A percentile compares a stretch with the other conserved stretches of the same genome.
Conservation (phyloP, 2,329 filamentous ascomycete species). For the Mycosphaerella sp. region DNA sequence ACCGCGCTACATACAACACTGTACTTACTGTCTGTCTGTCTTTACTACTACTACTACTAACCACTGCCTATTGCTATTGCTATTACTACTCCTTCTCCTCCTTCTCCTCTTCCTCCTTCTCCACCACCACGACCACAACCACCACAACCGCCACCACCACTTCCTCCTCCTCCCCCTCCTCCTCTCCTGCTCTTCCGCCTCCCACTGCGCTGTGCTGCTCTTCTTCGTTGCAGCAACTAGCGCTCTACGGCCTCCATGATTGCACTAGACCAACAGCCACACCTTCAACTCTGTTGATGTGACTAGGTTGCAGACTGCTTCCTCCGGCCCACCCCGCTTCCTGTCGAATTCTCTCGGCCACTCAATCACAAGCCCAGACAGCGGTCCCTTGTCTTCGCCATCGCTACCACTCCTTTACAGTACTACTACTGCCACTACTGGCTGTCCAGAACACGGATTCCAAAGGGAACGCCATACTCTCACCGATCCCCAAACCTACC, state of each 20-base stretch:
- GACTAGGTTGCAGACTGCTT: too few species aligned
- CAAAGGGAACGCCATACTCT: constrained; percentile 8
- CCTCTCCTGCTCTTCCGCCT: too few species aligned
- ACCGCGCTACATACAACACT: too few species aligned
- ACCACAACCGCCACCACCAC: neutral
- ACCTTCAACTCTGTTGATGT: too few species aligned
- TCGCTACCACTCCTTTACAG: constrained; percentile 12
- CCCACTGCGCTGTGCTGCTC: too few species aligned
- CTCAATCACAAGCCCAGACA: constrained; percentile 5
- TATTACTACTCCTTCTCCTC: neutral
- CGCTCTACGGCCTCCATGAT: too few species aligned
- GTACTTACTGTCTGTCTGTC: too few species aligned
- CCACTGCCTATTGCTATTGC: neutral
- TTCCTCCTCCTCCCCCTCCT: too few species aligned
- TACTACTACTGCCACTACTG: constrained; percentile 5
- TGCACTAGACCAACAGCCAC: too few species aligned
- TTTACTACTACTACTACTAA: neutral
- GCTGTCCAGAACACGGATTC: constrained; percentile 3
- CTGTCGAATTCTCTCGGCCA: constrained; percentile 13
- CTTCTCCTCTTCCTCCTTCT: neutral
- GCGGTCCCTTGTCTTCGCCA: constrained; percentile 12
- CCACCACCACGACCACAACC: neutral
- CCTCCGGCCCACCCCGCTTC: constrained; percentile 8
- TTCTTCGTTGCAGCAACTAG: too few species aligned
- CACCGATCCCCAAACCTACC: neutral